Evolutionary conservation across 768 basidiomycete genomes (phyloP).

Genomic region (Rhodosporidiobolus odoratus): DNA sequence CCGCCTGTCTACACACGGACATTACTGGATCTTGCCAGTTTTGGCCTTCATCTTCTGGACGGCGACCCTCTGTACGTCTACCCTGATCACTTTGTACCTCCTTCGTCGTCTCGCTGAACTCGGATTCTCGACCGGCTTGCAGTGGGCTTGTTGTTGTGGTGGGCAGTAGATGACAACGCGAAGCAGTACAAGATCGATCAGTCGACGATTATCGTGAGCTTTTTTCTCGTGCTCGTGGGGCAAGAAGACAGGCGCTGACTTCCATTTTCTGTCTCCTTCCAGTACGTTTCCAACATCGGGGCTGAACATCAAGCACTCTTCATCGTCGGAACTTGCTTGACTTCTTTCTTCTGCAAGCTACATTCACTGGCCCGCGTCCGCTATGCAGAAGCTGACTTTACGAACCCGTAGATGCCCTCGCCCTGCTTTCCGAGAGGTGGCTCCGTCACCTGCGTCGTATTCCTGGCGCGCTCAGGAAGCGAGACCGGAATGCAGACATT

Average conservation of each 20-base stretch:
- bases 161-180: slow-evolving; percentile 23
- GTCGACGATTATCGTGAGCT: slow-evolving; percentile 18
- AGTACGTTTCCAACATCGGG: slow-evolving; percentile 48
- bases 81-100: neutral
- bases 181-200: slow-evolving; percentile 9
- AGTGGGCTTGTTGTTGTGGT: slow-evolving; percentile 29
- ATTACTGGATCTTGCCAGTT: slow-evolving; percentile 19
- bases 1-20: neutral
- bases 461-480: slow-evolving; percentile 43
- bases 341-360: slow-evolving; percentile 43
- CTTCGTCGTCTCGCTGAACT: neutral
- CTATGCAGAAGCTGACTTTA: neutral
- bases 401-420: slow-evolving; percentile 14
- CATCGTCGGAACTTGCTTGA: slow-evolving; percentile 41
- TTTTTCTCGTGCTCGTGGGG: neutral
- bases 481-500: slow-evolving; percentile 47
- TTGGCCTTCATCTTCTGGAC: slow-evolving; percentile 20
- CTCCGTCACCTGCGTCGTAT: slow-evolving; percentile 49
- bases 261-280: neutral
- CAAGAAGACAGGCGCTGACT: neutral
- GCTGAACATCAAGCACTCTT: slow-evolving; percentile 40
- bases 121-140: neutral
- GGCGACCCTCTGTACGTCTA: neutral
- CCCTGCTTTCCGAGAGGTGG: slow-evolving; percentile 48
- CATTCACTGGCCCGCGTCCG: neutral